Evolutionary conservation across 2,329 filamentous ascomycete genomes (phyloP).

Genomic region (Epichloe hybrida): DNA sequence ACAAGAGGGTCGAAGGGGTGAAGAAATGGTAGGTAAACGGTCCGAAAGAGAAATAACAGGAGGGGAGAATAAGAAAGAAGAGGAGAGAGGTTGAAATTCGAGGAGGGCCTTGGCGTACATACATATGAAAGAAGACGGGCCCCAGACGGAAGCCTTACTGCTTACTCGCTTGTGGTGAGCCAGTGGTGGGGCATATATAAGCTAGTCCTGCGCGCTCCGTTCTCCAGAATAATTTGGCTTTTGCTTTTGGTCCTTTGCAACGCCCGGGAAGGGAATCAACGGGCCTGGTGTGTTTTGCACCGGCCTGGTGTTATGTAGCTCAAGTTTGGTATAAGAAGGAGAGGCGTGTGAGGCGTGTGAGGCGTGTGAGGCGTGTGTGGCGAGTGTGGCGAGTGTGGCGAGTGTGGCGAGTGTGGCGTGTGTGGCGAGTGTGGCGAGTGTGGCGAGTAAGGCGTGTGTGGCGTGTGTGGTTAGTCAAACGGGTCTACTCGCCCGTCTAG

Average conservation of each 20-base stretch:
- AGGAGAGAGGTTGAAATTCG: conserved; percentile 1
- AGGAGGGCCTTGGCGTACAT: not conserved
- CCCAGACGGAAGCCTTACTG: not conserved
- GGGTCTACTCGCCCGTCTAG: not conserved
- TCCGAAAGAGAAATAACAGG: not conserved
- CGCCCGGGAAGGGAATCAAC: not conserved
- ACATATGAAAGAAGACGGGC: not conserved
- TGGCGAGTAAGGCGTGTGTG: not conserved
- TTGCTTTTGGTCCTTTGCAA: not conserved
- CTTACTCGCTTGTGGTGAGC: not conserved
- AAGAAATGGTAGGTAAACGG: not conserved
- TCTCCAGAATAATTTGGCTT: not conserved
- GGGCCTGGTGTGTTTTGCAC: not conserved
- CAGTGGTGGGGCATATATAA: not conserved
- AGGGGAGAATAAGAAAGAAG: not conserved
- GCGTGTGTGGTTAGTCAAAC: not conserved
- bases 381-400: not conserved
- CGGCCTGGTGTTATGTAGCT: too few species aligned
- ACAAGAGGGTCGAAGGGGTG: not conserved
- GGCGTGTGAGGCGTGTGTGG: too few species aligned
- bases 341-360: not conserved
- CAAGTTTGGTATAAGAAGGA: not conserved
- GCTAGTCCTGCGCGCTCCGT: not conserved
- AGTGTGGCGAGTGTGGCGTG: not conserved
- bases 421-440: not conserved